Evolutionary conservation across 371 early-diverging fungal genomes (phyloP).

Genomic region (Actinomortierella ambigua): DNA sequence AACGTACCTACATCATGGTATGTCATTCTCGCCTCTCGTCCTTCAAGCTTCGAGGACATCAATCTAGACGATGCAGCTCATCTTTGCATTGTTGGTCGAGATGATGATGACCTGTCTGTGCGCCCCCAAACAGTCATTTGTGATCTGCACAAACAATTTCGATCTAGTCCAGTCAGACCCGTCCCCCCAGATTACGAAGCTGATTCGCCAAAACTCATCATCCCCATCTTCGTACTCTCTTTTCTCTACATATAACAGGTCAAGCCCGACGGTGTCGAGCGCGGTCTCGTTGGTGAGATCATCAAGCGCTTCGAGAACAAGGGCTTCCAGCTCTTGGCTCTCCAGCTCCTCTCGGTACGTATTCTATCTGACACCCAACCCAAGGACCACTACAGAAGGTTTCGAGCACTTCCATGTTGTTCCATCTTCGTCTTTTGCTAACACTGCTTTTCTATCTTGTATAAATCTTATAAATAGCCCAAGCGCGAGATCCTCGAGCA

Average conservation of each 20-base stretch:
- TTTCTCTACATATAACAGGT: constrained; percentile 21
- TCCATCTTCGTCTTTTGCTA: too few relatives aligned
- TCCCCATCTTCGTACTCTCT: too few relatives aligned
- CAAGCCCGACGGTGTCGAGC: constrained; percentile 78
- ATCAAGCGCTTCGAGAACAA: constrained; percentile 93
- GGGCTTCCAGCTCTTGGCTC: constrained; percentile 86
- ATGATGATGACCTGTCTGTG: background rate
- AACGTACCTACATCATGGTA: constrained; percentile 84
- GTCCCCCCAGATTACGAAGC: too few relatives aligned
- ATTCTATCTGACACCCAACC: constrained; percentile 15
- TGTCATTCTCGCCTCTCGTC: constrained; percentile 5
- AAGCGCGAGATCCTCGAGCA: constrained; percentile 81
- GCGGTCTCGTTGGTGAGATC: constrained; percentile 96
- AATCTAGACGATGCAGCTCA: too few relatives aligned
- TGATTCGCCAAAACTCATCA: too few relatives aligned
- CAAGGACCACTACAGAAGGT: too few relatives aligned
- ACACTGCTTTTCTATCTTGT: background rate
- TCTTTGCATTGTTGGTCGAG: too few relatives aligned
- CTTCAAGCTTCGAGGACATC: background rate
- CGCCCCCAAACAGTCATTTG: constrained; percentile 6
- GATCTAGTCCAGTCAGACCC: too few relatives aligned
- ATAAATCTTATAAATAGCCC: constrained; percentile 54
- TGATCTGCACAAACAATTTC: too few relatives aligned
- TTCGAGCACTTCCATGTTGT: too few relatives aligned
- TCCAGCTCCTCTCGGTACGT: constrained; percentile 72